Conservation (phyloP, 2,329 filamentous ascomycete genomes). For the Corynespora cassiicola region DNA sequence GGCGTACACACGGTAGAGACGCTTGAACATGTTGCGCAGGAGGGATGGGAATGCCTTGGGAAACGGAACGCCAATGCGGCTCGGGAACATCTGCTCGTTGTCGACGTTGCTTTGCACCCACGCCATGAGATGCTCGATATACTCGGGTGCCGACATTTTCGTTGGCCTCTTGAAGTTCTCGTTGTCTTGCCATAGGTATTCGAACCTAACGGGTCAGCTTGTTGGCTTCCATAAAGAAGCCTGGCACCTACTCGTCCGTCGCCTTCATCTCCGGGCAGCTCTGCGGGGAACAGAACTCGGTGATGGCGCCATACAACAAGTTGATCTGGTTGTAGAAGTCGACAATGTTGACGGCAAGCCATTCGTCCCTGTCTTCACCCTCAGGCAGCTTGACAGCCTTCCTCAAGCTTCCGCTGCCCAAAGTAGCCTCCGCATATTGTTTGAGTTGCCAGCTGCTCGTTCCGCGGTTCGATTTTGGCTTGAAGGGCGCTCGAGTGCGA, state of each 20-base stretch:
- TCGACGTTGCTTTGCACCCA: constrained; percentile 97
- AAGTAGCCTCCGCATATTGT: constrained; percentile 96
- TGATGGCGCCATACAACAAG: constrained; percentile 96
- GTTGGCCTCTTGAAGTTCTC: constrained; percentile 95
- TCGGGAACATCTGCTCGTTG: constrained; percentile 94
- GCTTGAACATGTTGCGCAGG: constrained; percentile 99
- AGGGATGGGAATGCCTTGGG: constrained; percentile 89
- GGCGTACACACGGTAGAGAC: constrained; percentile 96
- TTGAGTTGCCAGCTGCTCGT: constrained; percentile 92
- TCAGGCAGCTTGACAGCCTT: constrained; percentile 98
- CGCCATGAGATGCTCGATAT: constrained; percentile 96
- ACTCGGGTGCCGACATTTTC: constrained; percentile 96
- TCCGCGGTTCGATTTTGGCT: constrained; percentile 82
- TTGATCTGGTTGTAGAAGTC: constrained; percentile 99
- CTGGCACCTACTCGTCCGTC: constrained; percentile 82
- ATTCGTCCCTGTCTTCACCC: constrained; percentile 96
- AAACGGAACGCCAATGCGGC: constrained; percentile 92
- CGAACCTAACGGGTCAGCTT: constrained; percentile 67
- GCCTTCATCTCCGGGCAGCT: constrained; percentile 99
- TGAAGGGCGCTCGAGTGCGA: constrained; percentile 88
- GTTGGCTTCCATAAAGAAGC: background rate
- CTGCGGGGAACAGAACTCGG: constrained; percentile 97
- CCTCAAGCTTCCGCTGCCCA: constrained; percentile 90
- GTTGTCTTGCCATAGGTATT: constrained; percentile 98
- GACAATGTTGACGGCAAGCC: constrained; percentile 98